These are phyloP conservation scores for Auriculariales sp. DNA, from an alignment of 768 basidiomycete species.

Conservation along the genomic window DNA sequence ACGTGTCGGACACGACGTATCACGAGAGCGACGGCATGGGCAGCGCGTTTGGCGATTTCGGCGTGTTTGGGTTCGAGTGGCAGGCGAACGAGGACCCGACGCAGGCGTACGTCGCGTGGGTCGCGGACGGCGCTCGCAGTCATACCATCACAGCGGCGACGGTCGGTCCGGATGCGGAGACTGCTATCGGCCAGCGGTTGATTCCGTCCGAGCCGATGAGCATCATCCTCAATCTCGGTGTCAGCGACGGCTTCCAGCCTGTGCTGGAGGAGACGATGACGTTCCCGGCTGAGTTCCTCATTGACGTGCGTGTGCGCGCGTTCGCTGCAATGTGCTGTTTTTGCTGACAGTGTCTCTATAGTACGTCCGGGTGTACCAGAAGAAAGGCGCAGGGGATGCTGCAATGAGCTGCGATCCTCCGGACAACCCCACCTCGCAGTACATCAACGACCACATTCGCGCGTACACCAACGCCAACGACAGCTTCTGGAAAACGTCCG, in stretches of 20 bases:
- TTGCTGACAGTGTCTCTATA: no score
- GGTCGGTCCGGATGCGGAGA: slow-evolving; percentile 45
- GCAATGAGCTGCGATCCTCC: slow-evolving; percentile 58
- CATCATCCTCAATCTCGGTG: slow-evolving; percentile 48
- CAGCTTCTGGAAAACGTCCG: no score
- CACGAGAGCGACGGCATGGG: slow-evolving; percentile 38
- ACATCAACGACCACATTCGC: no score
- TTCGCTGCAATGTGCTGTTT: no score
- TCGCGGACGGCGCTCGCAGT: slow-evolving; percentile 41
- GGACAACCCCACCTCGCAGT: slow-evolving; percentile 49
- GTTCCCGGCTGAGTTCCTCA: slow-evolving; percentile 55
- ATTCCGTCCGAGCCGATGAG: slow-evolving; percentile 91
- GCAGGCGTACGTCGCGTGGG: slow-evolving; percentile 81
- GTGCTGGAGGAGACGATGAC: slow-evolving; percentile 39
- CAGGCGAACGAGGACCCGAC: slow-evolving; percentile 57
- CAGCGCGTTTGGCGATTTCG: slow-evolving; percentile 32
- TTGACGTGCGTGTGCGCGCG: slow-evolving; percentile 82
- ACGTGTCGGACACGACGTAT: slow-evolving; percentile 37
- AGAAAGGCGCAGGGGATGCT: slow-evolving; percentile 27
- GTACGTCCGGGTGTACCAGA: slow-evolving; percentile 73
- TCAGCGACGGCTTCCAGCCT: slow-evolving; percentile 58
- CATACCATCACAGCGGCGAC: slow-evolving; percentile 61
- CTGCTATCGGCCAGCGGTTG: slow-evolving; percentile 47
- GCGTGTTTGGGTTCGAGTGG: slow-evolving; percentile 55
- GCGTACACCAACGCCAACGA: no score